Conservation (phyloP, 2,329 filamentous ascomycete species). For the Sphaerulina vaccinii region DNA sequence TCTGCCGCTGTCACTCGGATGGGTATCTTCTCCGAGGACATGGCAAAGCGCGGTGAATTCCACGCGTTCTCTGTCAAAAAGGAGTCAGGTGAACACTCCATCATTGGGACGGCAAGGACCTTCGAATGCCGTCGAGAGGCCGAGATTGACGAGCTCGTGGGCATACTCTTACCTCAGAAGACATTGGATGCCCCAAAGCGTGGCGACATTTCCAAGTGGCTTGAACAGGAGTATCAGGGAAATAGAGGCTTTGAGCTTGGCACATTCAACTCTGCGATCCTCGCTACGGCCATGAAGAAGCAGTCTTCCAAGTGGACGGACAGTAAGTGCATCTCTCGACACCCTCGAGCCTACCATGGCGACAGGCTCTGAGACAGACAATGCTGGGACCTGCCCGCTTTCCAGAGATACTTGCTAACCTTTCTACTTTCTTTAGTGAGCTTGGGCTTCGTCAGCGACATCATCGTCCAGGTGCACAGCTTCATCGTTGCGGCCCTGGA, state of each 20-base stretch:
- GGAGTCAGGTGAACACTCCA: too few species aligned
- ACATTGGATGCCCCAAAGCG: neutral
- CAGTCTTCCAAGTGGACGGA: constrained; percentile 46
- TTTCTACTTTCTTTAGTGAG: too few species aligned
- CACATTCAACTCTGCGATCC: constrained; percentile 44
- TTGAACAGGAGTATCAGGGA: constrained; percentile 6
- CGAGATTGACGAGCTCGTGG: constrained; percentile 7
- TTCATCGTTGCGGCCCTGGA: constrained; percentile 52
- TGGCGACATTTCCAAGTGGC: constrained; percentile 36
- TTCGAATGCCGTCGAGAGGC: constrained; percentile 7
- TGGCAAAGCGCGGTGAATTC: constrained; percentile 31
- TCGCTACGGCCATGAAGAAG: constrained; percentile 41
- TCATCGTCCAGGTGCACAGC: constrained; percentile 53
- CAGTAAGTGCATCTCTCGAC: too few species aligned
- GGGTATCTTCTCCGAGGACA: constrained; percentile 30
- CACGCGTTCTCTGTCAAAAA: constrained; percentile 29
- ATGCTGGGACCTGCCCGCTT: too few species aligned
- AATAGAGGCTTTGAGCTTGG: constrained; percentile 42
- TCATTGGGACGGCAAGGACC: neutral
- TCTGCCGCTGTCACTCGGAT: constrained; percentile 36
- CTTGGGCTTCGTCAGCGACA: constrained; percentile 51
- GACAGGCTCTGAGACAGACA: too few species aligned
- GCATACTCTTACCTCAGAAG: constrained; percentile 11
- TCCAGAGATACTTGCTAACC: too few species aligned
- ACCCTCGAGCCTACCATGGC: too few species aligned